Base-by-base conservation (phyloP, 2,329 filamentous ascomycete species). In the Madurella fahalii region DNA sequence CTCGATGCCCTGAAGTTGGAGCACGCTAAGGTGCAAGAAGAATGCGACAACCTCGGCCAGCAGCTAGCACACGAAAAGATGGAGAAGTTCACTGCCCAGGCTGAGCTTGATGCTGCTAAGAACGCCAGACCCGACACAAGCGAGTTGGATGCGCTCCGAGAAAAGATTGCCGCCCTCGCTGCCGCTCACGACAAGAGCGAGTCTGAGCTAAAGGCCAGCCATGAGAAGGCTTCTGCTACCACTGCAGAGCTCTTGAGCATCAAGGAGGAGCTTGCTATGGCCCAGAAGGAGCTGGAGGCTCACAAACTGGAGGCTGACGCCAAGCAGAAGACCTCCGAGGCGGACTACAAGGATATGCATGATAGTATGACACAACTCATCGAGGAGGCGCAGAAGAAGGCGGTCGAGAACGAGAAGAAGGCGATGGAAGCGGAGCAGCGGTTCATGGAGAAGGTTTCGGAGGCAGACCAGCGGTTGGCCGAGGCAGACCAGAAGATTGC, bases 321-420 rank as follows among this genome's bases (percentile, higher is more conserved):
- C 11, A 77, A 75, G 65, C 64, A 72, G 50, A 82, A 82, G 76
- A 81, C 75, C n/a, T 73, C 78, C 45, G 73, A 76, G 66, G 74
- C 77, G n/a, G 81, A 84, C 66, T 84, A 83, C 68, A 77, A 80
- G 64, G 81, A 84, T 59, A 79, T 86, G 72, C 80, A 82, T 64
- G 81, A 86, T 49, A 82, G 78, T 57, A 76, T 86, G 73, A 83
- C 79, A 4, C 70, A 79, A 61, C 71, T 85, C 50, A 74, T 84
- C 2, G 82, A 85, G 65, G 82, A 85, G 63, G 78, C 79, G 49
- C 75, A 79, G 62, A 74, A 67, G 63, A 81, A 77, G 70, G 73
- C 76, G 39, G 75, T 53, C 1, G 55, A 55, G 48, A 46, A 45
- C 30, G 45, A 58, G 47, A 75, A 64, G 50, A 64, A 63, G 59